Evolutionary conservation across 306 rosid species (phyloP).

Genomic region (Medicago arabica): DNA sequence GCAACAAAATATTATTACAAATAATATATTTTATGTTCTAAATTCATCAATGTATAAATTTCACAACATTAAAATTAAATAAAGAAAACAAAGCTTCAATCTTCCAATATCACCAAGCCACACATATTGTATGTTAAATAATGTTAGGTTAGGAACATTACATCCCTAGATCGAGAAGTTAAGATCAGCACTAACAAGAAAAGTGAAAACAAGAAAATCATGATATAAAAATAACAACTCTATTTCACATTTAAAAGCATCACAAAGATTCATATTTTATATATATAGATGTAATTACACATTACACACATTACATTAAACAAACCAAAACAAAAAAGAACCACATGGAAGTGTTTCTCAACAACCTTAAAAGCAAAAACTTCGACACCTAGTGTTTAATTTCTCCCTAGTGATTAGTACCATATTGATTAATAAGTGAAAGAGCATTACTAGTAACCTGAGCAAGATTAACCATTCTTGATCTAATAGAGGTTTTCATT

Average conservation of each 20-base stretch:
- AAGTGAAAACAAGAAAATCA: neutral
- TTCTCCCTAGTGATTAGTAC: slow-evolving; percentile 31
- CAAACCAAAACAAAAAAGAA: neutral
- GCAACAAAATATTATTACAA: too few relatives aligned
- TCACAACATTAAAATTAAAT: too few relatives aligned
- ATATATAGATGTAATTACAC: slow-evolving; percentile 11
- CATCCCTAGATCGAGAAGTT: neutral
- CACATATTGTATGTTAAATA: neutral
- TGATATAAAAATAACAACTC: neutral
- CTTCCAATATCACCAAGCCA: neutral
- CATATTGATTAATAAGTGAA: slow-evolving; percentile 50
- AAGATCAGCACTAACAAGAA: too few relatives aligned
- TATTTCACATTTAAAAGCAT: slow-evolving; percentile 35
- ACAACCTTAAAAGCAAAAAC: neutral
- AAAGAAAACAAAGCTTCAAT: too few relatives aligned
- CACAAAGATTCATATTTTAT: slow-evolving; percentile 12
- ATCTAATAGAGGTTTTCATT: slow-evolving; percentile 39
- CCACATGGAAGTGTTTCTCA: neutral
- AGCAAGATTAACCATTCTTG: slow-evolving; percentile 47
- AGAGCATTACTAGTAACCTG: slow-evolving; percentile 58
- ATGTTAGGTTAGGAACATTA: neutral
- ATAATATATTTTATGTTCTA: too few relatives aligned
- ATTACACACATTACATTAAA: slow-evolving; percentile 11
- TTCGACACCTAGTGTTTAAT: neutral
- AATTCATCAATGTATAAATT: too few relatives aligned